Percentiles rank a stretch among this genome's conserved stretches.
phyloP scores from a whole-genome alignment of 2,329 filamentous ascomycete genomes.

The Huntiella abstrusa region DNA sequence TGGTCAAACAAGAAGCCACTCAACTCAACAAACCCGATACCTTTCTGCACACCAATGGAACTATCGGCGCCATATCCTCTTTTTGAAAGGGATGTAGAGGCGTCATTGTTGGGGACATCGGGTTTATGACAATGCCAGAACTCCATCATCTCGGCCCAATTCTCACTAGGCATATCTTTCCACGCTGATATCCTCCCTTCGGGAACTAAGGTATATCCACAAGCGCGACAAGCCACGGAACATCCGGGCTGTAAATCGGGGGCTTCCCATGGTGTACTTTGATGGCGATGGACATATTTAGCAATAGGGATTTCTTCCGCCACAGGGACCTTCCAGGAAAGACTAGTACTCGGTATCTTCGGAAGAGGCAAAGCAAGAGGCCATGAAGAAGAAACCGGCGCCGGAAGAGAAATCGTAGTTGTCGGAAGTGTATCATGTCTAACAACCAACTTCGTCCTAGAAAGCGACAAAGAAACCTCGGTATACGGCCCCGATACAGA shows the following conservation, averaged over 20 bases:
- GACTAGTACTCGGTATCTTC: constrained; percentile 2
- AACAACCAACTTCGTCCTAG: no score
- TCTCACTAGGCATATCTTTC: constrained; percentile 89
- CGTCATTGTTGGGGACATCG: constrained; percentile 26
- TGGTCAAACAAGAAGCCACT: constrained; percentile 54
- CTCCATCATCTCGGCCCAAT: constrained; percentile 99
- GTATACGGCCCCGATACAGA: no score
- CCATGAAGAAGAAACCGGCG: constrained; percentile 17
- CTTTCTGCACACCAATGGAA: constrained; percentile 43
- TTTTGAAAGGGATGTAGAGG: constrained; percentile 22
- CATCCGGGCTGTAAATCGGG: constrained; percentile 24
- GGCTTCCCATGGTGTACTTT: constrained; percentile 37
- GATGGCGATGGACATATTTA: constrained; percentile 19
- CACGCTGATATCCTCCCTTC: constrained; percentile 33
- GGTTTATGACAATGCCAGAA: constrained; percentile 99
- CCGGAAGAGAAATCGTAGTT: constrained; percentile 21
- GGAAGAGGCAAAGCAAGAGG: constrained; percentile 19
- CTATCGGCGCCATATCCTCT: constrained; percentile 77
- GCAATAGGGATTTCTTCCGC: constrained; percentile 14
- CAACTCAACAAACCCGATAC: constrained; percentile 63
- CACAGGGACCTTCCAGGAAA: constrained; percentile 34
- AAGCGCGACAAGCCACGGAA: constrained; percentile 25
- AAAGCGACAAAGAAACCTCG: no score
- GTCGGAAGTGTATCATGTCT: no score
- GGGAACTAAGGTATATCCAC: constrained; percentile 21